A percentile compares a stretch with the other conserved stretches of the same genome.
Evolutionary conservation across 352 stramenopile species (phyloP).

Genomic region (Globisporangium spinosum): DNA sequence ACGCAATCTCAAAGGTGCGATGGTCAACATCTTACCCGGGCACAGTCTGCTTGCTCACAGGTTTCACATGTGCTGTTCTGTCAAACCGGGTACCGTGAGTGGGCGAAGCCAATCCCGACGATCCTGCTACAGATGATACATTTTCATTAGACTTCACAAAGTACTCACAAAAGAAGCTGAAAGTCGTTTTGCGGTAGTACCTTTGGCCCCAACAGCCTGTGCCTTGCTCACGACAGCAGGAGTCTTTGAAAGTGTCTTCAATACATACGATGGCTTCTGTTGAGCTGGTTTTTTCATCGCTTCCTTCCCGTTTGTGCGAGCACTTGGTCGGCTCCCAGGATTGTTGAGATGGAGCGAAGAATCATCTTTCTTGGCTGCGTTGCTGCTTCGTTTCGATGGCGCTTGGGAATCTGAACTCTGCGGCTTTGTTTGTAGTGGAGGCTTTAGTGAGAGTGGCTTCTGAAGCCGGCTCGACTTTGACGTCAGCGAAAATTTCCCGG

Average conservation of each 20-base stretch:
- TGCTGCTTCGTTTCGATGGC: not conserved
- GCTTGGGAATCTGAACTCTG: not conserved
- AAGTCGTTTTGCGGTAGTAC: slow-evolving; percentile 1
- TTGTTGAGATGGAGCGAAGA: not conserved
- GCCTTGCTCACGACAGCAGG: not conserved
- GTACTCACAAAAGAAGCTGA: not conserved
- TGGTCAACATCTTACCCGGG: not conserved
- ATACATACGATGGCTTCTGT: not conserved
- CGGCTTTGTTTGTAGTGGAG: slow-evolving; percentile 2
- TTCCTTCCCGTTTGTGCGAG: not conserved
- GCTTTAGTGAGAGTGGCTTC: not conserved
- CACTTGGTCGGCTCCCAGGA: not conserved
- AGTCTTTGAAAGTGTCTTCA: not conserved
- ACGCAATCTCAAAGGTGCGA: not conserved
- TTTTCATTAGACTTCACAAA: not conserved
- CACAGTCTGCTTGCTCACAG: not conserved
- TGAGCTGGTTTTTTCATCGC: not conserved
- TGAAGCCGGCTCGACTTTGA: not conserved
- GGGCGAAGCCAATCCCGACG: not conserved
- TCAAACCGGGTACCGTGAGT: not conserved
- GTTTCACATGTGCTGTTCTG: not conserved
- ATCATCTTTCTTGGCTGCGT: not conserved
- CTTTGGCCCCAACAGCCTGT: not conserved
- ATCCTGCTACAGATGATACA: not conserved
- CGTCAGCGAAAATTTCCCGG: slow-evolving; percentile 3